Percentiles rank a stretch among this genome's conserved stretches.
Conservation (phyloP, 2,329 filamentous ascomycete species). For the Trichoderma oligosporum region DNA sequence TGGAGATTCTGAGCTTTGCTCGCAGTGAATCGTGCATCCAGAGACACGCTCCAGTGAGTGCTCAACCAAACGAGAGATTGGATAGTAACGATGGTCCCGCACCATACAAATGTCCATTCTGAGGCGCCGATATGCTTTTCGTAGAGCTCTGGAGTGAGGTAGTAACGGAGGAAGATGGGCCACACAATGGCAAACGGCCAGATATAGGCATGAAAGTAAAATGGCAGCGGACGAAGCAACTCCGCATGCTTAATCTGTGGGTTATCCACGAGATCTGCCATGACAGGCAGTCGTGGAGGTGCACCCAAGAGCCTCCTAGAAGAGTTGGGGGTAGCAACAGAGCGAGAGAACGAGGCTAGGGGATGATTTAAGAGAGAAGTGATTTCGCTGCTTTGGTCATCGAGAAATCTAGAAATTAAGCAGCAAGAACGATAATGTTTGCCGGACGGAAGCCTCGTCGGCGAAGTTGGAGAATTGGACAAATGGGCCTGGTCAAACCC, state of each 20-base stretch:
- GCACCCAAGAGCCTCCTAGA: constrained; percentile 2
- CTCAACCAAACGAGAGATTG: constrained; percentile 91
- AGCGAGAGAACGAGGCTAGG: background rate
- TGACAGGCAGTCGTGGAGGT: constrained; percentile 31
- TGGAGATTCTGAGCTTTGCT: constrained; percentile 65
- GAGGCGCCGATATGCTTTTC: constrained; percentile 86
- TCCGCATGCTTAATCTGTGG: constrained; percentile 83
- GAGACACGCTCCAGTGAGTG: constrained; percentile 94
- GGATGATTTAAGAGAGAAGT: background rate
- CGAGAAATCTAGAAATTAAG: background rate
- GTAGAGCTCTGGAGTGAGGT: constrained; percentile 78
- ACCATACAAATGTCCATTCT: constrained; percentile 98
- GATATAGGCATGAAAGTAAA: constrained; percentile 79
- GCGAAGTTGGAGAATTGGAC: constrained; percentile 1
- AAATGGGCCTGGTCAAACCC: constrained; percentile 6
- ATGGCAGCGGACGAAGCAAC: constrained; percentile 79
- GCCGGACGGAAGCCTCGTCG: background rate
- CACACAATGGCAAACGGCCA: constrained; percentile 92
- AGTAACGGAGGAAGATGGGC: constrained; percentile 87
- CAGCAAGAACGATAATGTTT: background rate
- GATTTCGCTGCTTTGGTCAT: constrained; percentile 9
- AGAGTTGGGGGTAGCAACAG: background rate
- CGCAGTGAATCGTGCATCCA: constrained; percentile 78
- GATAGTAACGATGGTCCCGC: constrained; percentile 78
- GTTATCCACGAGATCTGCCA: constrained; percentile 80